Percentiles rank a stretch among this genome's conserved stretches.
These are phyloP conservation scores for Candida tetrigidarum DNA, from an alignment of 1,139 yeast genomes.

Conservation along the genomic window DNA sequence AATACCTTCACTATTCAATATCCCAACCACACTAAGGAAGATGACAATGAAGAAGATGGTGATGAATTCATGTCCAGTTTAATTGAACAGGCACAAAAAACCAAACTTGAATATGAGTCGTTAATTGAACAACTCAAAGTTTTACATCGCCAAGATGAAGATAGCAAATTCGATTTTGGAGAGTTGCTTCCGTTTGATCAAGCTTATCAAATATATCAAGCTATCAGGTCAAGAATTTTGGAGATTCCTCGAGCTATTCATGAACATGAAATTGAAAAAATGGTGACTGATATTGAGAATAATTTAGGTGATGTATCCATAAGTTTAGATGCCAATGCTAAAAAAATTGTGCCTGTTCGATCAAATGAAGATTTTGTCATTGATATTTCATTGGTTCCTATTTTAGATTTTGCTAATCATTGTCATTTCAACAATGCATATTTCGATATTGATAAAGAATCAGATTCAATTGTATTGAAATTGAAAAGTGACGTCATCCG, in stretches of 20 bases:
- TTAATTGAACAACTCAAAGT: slow-evolving; percentile 19
- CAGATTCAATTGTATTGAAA: slow-evolving; percentile 47
- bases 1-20: slow-evolving; percentile 21
- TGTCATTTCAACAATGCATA: slow-evolving; percentile 48
- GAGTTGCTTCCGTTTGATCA: slow-evolving; percentile 26
- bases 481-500: slow-evolving; percentile 26
- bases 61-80: slow-evolving; percentile 21
- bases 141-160: slow-evolving; percentile 12
- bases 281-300: slow-evolving; percentile 2
- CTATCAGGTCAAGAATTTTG: slow-evolving; percentile 59
- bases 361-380: slow-evolving; percentile 43
- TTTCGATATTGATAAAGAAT: slow-evolving; percentile 61
- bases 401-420: slow-evolving; percentile 72
- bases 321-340: slow-evolving; percentile 8
- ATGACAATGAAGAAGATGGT: slow-evolving; percentile 4
- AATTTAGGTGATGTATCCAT: slow-evolving; percentile 11
- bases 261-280: slow-evolving; percentile 16
- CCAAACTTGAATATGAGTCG: slow-evolving; percentile 20
- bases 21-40: slow-evolving; percentile 7
- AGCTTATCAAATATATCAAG: slow-evolving; percentile 48
- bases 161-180: slow-evolving; percentile 16
- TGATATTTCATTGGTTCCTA: slow-evolving; percentile 63
- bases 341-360: slow-evolving; percentile 7
- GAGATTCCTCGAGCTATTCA: slow-evolving; percentile 55
- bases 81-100: slow-evolving; percentile 15